Evolutionary conservation across 2,329 filamentous ascomycete species (phyloP).

Genomic region (Fusarium circinatum): DNA sequence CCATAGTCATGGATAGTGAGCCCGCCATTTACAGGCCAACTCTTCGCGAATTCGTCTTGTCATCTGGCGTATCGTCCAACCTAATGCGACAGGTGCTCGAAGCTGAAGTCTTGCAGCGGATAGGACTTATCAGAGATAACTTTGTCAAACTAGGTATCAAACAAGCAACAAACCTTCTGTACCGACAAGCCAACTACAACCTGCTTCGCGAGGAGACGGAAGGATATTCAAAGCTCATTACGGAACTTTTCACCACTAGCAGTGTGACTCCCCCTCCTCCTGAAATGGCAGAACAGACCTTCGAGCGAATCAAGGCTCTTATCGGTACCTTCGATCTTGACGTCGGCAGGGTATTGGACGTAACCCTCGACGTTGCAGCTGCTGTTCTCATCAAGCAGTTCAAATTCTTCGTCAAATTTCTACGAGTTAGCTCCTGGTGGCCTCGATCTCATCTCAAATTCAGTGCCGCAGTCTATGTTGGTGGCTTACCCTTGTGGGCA

Average conservation of each 20-base stretch:
- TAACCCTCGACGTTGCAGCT: slow-evolving; percentile 94
- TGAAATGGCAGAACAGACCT: slow-evolving; percentile 83
- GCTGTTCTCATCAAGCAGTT: slow-evolving; percentile 92
- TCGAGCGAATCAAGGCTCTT: slow-evolving; percentile 90
- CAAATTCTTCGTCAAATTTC: slow-evolving; percentile 92
- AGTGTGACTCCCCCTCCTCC: slow-evolving; percentile 77
- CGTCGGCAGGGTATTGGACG: slow-evolving; percentile 92
- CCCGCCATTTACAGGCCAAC: slow-evolving; percentile 58
- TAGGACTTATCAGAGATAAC: slow-evolving; percentile 85
- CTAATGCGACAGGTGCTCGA: slow-evolving; percentile 88
- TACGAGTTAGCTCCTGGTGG: slow-evolving; percentile 97
- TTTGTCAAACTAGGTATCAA: slow-evolving; percentile 87
- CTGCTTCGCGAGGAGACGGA: slow-evolving; percentile 94
- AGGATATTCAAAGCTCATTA: slow-evolving; percentile 95
- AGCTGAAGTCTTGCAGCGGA: slow-evolving; percentile 74
- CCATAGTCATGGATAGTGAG: slow-evolving; percentile 80
- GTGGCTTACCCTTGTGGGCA: slow-evolving; percentile 87
- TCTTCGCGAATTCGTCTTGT: slow-evolving; percentile 75
- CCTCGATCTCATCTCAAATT: slow-evolving; percentile 69
- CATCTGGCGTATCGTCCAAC: slow-evolving; percentile 76
- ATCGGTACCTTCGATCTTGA: slow-evolving; percentile 98
- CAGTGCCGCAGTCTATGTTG: slow-evolving; percentile 58
- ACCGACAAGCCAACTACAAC: slow-evolving; percentile 97
- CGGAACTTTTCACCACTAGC: slow-evolving; percentile 92
- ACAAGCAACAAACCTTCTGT: slow-evolving; percentile 91